Percentiles rank a stretch among this genome's conserved stretches.
phyloP scores from a whole-genome alignment of 2,329 filamentous ascomycete genomes.

The Canariomyces notabilis region DNA sequence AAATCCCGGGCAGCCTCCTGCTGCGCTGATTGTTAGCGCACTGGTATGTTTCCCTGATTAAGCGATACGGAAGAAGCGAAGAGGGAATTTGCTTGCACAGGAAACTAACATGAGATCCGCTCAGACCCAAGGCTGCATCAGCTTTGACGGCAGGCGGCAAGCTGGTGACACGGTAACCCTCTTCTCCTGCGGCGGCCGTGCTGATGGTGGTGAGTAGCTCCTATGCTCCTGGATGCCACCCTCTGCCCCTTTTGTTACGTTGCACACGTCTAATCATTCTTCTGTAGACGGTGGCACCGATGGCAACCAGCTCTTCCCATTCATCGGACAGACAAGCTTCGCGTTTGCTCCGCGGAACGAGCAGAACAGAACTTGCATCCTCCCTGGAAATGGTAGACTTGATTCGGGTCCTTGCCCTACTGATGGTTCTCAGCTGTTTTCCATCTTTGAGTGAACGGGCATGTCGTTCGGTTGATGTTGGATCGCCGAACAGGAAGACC shows the following conservation, averaged over 20 bases:
- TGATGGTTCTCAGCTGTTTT: conserved; percentile 29
- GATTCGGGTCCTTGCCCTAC: conserved; percentile 29
- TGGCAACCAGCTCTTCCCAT: conserved; percentile 46
- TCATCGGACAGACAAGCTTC: conserved; percentile 38
- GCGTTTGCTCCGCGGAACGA: conserved; percentile 42
- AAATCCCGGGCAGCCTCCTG: conserved; percentile 28
- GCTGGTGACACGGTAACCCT: conserved; percentile 43
- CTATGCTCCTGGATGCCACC: too few species aligned
- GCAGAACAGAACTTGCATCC: conserved; percentile 39
- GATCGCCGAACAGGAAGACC: background rate
- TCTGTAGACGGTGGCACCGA: conserved; percentile 40
- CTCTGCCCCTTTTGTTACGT: background rate
- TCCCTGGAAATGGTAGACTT: conserved; percentile 33
- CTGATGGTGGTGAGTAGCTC: conserved; percentile 41
- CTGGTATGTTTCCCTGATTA: conserved; percentile 32
- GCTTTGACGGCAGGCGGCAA: conserved; percentile 41
- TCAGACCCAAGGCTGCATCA: conserved; percentile 43
- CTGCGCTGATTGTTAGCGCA: conserved; percentile 43
- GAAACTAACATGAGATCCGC: background rate
- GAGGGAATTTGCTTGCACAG: background rate
- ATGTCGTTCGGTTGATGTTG: background rate
- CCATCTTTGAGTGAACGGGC: conserved; percentile 24
- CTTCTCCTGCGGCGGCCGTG: conserved; percentile 49
- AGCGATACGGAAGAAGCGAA: too few species aligned
- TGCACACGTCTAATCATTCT: conserved; percentile 4